Evolutionary conservation across 441 rosid genomes (phyloP).

Genomic region (Breynia disticha): DNA sequence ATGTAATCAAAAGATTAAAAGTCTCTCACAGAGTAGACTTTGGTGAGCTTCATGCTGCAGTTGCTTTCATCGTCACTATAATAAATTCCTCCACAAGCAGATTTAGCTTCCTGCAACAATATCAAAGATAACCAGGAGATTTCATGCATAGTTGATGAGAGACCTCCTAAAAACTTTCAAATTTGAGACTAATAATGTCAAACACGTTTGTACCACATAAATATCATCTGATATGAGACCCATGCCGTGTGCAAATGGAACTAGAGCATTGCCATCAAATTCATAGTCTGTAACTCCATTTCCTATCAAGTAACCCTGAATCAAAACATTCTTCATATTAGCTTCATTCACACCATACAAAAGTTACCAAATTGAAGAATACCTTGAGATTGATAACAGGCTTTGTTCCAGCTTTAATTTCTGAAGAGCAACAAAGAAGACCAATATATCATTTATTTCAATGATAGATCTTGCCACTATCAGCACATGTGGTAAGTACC

Average conservation of each 20-base stretch:
- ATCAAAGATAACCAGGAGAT: neutral
- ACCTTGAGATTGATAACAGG: slow-evolving; percentile 69
- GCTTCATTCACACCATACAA: neutral
- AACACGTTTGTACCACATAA: slow-evolving; percentile 16
- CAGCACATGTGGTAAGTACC: slow-evolving; percentile 26
- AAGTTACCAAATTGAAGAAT: slow-evolving; percentile 1
- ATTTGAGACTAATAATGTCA: neutral
- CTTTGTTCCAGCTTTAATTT: slow-evolving; percentile 16
- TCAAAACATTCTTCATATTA: neutral
- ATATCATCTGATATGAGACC: slow-evolving; percentile 60
- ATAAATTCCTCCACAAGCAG: slow-evolving; percentile 17
- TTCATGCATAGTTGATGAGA: too few species aligned
- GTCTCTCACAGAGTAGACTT: slow-evolving; percentile 10
- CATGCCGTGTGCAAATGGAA: slow-evolving; percentile 84
- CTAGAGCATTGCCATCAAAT: slow-evolving; percentile 68
- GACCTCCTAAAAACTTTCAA: too few species aligned
- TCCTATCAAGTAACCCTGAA: slow-evolving; percentile 30
- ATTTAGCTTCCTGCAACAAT: slow-evolving; percentile 18
- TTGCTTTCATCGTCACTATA: neutral
- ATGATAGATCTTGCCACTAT: neutral
- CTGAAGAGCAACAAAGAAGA: neutral
- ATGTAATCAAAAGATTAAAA: neutral
- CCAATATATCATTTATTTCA: neutral
- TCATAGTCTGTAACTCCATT: slow-evolving; percentile 25
- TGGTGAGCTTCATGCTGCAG: slow-evolving; percentile 4